Evolutionary conservation across 1,139 yeast species (phyloP).

Genomic region (Yamadazyma triangularis): DNA sequence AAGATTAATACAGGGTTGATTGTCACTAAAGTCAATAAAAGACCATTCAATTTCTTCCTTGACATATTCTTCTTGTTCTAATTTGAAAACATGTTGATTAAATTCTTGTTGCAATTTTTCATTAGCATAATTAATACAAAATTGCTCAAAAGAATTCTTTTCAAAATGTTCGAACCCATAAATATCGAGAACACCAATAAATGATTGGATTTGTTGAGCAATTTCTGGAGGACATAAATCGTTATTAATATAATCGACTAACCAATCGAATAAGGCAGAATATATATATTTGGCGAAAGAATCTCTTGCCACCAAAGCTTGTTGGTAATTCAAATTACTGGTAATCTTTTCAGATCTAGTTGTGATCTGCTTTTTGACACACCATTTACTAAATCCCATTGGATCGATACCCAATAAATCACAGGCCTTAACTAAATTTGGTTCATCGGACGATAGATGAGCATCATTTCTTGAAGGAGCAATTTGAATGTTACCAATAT

Average conservation of each 20-base stretch:
- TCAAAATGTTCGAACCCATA: slow-evolving; percentile 97
- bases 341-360: slow-evolving; percentile 93
- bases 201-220: slow-evolving; percentile 54
- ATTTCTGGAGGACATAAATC: slow-evolving; percentile 79
- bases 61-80: slow-evolving; percentile 93
- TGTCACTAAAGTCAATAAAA: slow-evolving; percentile 92
- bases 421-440: slow-evolving; percentile 77
- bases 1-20: slow-evolving; percentile 93
- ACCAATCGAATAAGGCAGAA: slow-evolving; percentile 93
- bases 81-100: slow-evolving; percentile 93
- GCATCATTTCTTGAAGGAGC: slow-evolving; percentile 87
- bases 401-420: slow-evolving; percentile 82
- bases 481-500: slow-evolving; percentile 89
- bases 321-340: slow-evolving; percentile 76
- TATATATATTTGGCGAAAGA: slow-evolving; percentile 94
- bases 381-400: slow-evolving; percentile 78
- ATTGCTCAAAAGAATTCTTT: slow-evolving; percentile 91
- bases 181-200: slow-evolving; percentile 96
- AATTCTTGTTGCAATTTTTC: slow-evolving; percentile 97
- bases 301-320: slow-evolving; percentile 90
- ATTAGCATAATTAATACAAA: slow-evolving; percentile 96
- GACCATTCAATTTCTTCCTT: slow-evolving; percentile 95
- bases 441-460: slow-evolving; percentile 78
- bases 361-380: slow-evolving; percentile 83
- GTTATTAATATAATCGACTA: slow-evolving; percentile 75